These are phyloP conservation scores for Circinella minor DNA, from an alignment of 371 early-diverging fungal species.

Conservation along the genomic window DNA sequence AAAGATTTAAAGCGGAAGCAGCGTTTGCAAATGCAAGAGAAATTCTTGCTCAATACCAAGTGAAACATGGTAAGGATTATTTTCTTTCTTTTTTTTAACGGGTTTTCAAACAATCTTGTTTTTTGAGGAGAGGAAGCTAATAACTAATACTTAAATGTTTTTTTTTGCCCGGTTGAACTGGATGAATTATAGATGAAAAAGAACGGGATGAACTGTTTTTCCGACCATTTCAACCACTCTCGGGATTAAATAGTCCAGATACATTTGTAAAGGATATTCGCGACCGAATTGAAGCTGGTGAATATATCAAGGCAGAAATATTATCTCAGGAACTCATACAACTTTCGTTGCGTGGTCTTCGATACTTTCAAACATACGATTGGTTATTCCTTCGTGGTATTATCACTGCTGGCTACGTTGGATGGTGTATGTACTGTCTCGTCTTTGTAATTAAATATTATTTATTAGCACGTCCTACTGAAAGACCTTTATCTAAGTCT, in stretches of 20 bases:
- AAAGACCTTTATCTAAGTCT: not conserved
- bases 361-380: conserved; percentile 95
- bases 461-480: conserved; percentile 15
- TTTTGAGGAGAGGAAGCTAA: no score
- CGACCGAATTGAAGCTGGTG: conserved; percentile 56
- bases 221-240: conserved; percentile 69
- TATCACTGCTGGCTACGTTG: conserved; percentile 88
- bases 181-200: conserved; percentile 62
- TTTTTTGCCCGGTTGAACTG: no score
- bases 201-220: conserved; percentile 77
- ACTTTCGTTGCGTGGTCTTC: conserved; percentile 80
- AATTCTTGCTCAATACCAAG: conserved; percentile 82
- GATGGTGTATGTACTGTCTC: conserved; percentile 89
- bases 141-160: no score
- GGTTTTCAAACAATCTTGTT: not conserved
- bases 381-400: conserved; percentile 90
- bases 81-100: no score
- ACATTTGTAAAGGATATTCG: conserved; percentile 62
- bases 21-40: conserved; percentile 83
- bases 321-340: conserved; percentile 65
- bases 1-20: conserved; percentile 72
- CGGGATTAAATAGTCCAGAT: conserved; percentile 55
- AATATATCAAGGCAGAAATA: conserved; percentile 68
- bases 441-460: conserved; percentile 69
- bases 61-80: conserved; percentile 65